These are phyloP conservation scores for Caryopteris hybrid DNA, from an alignment of 305 asterid species.

Conservation along the genomic window DNA sequence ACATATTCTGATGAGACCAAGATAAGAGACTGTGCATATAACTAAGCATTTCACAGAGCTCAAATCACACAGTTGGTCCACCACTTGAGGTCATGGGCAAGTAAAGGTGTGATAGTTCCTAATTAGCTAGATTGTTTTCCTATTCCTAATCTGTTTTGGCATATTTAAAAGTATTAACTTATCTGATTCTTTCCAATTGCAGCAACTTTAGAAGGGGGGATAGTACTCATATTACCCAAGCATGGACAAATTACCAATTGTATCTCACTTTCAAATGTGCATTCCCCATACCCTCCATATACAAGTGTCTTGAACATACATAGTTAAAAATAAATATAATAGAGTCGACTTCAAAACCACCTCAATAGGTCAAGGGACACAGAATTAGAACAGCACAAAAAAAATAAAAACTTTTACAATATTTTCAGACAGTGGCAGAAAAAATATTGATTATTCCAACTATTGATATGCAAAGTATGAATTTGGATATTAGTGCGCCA, in stretches of 20 bases:
- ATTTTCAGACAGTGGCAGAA: not conserved
- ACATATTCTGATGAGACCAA: not conserved
- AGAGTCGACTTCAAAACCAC: not conserved
- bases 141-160: not conserved
- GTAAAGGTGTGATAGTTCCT: not conserved
- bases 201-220: not conserved
- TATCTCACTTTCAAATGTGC: not conserved
- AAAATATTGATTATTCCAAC: not conserved
- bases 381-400: not conserved
- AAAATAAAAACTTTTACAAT: not conserved
- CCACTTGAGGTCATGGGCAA: not conserved
- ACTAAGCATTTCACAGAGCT: not conserved
- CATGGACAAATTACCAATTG: not conserved
- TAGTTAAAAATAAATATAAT: too few relatives aligned
- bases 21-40: not conserved
- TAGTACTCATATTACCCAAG: not conserved
- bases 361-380: not conserved
- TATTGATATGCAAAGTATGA: not conserved
- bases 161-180: not conserved
- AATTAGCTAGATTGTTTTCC: not conserved
- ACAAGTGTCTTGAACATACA: not conserved
- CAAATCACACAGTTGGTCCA: not conserved
- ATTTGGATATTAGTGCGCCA: not conserved
- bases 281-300: not conserved
- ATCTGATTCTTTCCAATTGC: not conserved